A percentile compares a stretch with the other conserved stretches of the same genome.
These are phyloP conservation scores for Penicillium sp. DNA, from an alignment of 2,329 filamentous ascomycete species.

Conservation along the genomic window DNA sequence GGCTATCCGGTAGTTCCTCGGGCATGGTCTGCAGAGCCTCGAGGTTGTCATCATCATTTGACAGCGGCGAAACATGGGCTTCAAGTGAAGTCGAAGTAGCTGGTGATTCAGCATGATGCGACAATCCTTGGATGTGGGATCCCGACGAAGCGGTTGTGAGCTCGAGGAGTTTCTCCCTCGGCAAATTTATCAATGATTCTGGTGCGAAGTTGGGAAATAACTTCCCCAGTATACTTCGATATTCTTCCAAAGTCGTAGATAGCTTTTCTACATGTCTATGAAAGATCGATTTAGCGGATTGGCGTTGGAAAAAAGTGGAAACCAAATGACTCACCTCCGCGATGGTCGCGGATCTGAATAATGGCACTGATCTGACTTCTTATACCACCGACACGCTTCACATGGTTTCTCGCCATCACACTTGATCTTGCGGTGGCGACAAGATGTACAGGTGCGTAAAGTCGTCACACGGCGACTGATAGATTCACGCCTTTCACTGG, in stretches of 20 bases:
- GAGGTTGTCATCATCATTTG: conserved; percentile 54
- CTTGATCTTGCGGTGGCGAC: conserved; percentile 77
- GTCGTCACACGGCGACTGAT: conserved; percentile 40
- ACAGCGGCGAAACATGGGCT: conserved; percentile 40
- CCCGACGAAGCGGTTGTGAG: conserved; percentile 44
- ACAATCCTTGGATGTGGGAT: conserved; percentile 33
- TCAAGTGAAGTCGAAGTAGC: conserved; percentile 50
- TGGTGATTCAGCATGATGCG: conserved; percentile 39
- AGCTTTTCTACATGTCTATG: conserved; percentile 53
- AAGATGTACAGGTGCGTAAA: conserved; percentile 66
- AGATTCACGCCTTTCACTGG: conserved; percentile 36
- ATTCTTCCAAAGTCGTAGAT: conserved; percentile 66
- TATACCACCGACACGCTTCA: conserved; percentile 77
- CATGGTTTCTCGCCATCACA: conserved; percentile 81
- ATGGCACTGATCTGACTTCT: conserved; percentile 73
- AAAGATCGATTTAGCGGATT: not conserved
- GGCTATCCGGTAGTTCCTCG: conserved; percentile 53
- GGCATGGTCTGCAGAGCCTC: conserved; percentile 70
- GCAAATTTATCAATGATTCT: conserved; percentile 52
- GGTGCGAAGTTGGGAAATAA: conserved; percentile 61
- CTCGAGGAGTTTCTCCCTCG: conserved; percentile 60
- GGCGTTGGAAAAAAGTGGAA: conserved; percentile 18
- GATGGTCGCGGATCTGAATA: conserved; percentile 81
- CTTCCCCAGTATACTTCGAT: conserved; percentile 60
- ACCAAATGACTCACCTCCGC: conserved; percentile 59